Conservation (phyloP, 768 basidiomycete genomes). For the Tubosaeta sp. region DNA sequence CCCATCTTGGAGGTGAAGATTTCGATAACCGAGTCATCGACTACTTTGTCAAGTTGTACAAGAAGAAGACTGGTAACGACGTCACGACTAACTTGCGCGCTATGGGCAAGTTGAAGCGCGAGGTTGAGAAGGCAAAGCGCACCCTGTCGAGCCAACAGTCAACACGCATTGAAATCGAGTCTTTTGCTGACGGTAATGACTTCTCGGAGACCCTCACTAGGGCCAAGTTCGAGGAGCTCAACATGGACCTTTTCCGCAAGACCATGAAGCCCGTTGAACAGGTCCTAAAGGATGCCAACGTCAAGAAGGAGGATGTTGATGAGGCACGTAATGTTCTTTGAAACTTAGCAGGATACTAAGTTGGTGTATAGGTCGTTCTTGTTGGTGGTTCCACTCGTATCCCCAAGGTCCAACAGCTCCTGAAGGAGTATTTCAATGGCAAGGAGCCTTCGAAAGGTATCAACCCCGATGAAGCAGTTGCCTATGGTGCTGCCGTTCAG, state of each 20-base stretch:
- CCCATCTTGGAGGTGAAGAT: slow-evolving; percentile 93
- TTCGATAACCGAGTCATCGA: slow-evolving; percentile 94
- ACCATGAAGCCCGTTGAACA: slow-evolving; percentile 99
- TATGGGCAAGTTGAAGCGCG: slow-evolving; percentile 88
- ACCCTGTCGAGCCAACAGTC: slow-evolving; percentile 88
- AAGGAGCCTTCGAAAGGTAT: slow-evolving; percentile 98
- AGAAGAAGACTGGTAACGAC: slow-evolving; percentile 88
- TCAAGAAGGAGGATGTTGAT: slow-evolving; percentile 96
- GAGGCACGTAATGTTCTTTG: slow-evolving; percentile 49
- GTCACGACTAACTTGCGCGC: slow-evolving; percentile 76
- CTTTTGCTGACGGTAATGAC: slow-evolving; percentile 94
- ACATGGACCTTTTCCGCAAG: slow-evolving; percentile 98
- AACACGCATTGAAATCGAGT: slow-evolving; percentile 91
- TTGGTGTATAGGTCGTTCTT: slow-evolving; percentile 59
- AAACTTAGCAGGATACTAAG: background rate
- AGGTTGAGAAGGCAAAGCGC: slow-evolving; percentile 94
- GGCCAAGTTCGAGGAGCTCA: slow-evolving; percentile 98
- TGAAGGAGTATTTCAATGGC: slow-evolving; percentile 95
- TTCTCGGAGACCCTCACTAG: slow-evolving; percentile 96
- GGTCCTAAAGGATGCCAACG: slow-evolving; percentile 94
- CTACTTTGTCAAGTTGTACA: slow-evolving; percentile 84
- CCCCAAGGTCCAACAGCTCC: slow-evolving; percentile 97
- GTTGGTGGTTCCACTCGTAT: slow-evolving; percentile 99
- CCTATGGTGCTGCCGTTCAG: slow-evolving; percentile 98
- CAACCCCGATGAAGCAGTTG: slow-evolving; percentile 99